Base-by-base conservation (phyloP, 495 filamentous ascomycete genomes). In the Penicillium waksmanii region DNA sequence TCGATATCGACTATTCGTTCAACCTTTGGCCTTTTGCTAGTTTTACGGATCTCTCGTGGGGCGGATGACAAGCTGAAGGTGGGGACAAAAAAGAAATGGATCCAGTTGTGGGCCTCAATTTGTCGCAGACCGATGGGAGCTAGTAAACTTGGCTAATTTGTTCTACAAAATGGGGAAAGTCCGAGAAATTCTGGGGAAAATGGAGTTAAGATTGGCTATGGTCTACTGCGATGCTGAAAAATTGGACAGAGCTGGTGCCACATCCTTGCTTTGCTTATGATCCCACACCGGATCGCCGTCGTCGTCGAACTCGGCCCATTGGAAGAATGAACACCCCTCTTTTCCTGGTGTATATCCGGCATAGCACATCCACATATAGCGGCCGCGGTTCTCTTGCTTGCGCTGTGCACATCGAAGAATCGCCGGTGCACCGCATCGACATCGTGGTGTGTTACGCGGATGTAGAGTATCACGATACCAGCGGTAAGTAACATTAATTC, bases 361-460 rank as follows among this genome's bases (percentile, higher is more conserved):
- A 74, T 93, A 85, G 60, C 95, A 98, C 87, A 90, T 92, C 94
- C 94, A 98, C 79, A 96, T 94, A 69, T 97, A 97, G 54, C 83
- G 80, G 0, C 92, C 92, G 50, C 82, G 76, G 53, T 85, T 93
- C 62, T 89, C 86, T 40, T 82, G 86, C 68, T 87, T 91, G 55
- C 81, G 85, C 72, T 91, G 89, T 36, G 92, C 89, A 58, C 91
- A 93, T 25, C 91, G 79, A 59, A 98, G 75, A 13, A 96, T 85
- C 2, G 85, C 78, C 8, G 90, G 85, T 38, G 91, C 75, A 1
- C 82, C 81, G 66, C 93, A 96, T 47, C 79, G 81, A 66, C 87
- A 89, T 23, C 73, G 70, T 3, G 80, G 82, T 0, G 75, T 81
- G 57, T 79, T 66, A 23, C 81, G 84, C 3, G 95, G 93, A 64